Conservation (phyloP, 148 eudicot species). For the Vaccinium vitisidaea region DNA sequence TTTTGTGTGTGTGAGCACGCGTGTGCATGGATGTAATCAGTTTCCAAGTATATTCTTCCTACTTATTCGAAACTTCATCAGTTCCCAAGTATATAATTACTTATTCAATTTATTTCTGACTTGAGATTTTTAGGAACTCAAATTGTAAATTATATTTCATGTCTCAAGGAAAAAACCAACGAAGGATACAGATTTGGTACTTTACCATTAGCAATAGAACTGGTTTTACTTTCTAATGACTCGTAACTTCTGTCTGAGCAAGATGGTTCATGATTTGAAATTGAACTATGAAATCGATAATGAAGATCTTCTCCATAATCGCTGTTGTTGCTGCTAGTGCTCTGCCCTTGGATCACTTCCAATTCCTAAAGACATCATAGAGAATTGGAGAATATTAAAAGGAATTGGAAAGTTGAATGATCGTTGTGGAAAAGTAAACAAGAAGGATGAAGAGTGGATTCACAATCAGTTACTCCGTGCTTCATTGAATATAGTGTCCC, state of each 20-base stretch:
- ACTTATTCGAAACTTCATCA: not conserved
- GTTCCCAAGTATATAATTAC: not conserved
- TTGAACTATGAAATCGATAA: conserved; percentile 24
- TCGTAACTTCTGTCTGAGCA: conserved; percentile 57
- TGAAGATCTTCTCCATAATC: conserved; percentile 32
- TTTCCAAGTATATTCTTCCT: not conserved
- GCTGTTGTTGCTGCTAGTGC: conserved; percentile 27
- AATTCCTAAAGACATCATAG: conserved; percentile 36
- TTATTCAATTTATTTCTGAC: not conserved
- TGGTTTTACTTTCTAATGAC: conserved; percentile 44
- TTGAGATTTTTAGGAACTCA: not conserved
- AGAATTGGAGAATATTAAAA: not conserved
- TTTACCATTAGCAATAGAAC: conserved; percentile 35
- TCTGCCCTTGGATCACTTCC: conserved; percentile 41
- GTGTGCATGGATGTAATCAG: not conserved
- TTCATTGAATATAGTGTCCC: not conserved
- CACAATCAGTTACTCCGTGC: not conserved
- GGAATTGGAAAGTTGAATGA: not conserved
- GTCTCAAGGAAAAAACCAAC: not conserved
- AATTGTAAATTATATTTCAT: not conserved
- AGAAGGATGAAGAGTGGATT: not conserved
- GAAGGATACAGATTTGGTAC: conserved; percentile 9
- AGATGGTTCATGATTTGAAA: conserved; percentile 51
- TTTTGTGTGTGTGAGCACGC: not conserved
- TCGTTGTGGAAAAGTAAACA: not conserved